phyloP scores from a whole-genome alignment of 129 eudicot species.

The Dittrichia graveolens region DNA sequence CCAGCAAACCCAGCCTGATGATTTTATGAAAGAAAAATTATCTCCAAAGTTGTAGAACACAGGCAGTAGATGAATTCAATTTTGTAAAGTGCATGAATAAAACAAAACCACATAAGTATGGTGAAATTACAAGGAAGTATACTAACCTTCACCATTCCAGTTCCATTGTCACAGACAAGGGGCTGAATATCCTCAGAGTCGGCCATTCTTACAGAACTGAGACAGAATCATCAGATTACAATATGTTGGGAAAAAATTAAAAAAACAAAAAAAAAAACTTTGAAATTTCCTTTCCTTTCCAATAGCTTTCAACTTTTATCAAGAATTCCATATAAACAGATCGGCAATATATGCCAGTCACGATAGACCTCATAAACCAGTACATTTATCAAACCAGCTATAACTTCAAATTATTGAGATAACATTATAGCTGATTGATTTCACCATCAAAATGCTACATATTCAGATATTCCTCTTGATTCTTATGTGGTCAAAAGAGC shows the following conservation, averaged over 20 bases:
- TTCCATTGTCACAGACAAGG: slow-evolving; percentile 64
- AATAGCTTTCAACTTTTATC: not conserved
- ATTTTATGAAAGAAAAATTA: not conserved
- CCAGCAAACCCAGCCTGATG: slow-evolving; percentile 76
- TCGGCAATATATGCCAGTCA: not conserved
- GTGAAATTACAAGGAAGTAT: not conserved
- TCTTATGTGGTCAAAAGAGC: not conserved
- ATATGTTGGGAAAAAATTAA: not conserved
- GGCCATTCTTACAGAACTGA: slow-evolving; percentile 49
- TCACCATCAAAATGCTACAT: not conserved
- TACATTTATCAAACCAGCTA: not conserved
- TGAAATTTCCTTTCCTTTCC: not conserved
- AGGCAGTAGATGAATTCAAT: not conserved
- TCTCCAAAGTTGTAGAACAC: not conserved
- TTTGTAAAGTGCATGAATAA: not conserved
- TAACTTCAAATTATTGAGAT: not conserved
- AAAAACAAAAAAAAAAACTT: not conserved
- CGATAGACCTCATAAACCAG: not conserved
- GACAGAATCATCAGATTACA: slow-evolving; percentile 9
- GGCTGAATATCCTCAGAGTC: slow-evolving; percentile 71
- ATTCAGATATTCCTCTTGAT: not conserved
- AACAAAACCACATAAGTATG: not conserved
- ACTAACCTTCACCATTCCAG: slow-evolving; percentile 65
- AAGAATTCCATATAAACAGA: not conserved
- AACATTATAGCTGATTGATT: not conserved